Percentiles rank a stretch among this genome's conserved stretches.
These are phyloP conservation scores for Lichtheimia ramosa DNA, from an alignment of 371 early-diverging fungal species.

Conservation along the genomic window DNA sequence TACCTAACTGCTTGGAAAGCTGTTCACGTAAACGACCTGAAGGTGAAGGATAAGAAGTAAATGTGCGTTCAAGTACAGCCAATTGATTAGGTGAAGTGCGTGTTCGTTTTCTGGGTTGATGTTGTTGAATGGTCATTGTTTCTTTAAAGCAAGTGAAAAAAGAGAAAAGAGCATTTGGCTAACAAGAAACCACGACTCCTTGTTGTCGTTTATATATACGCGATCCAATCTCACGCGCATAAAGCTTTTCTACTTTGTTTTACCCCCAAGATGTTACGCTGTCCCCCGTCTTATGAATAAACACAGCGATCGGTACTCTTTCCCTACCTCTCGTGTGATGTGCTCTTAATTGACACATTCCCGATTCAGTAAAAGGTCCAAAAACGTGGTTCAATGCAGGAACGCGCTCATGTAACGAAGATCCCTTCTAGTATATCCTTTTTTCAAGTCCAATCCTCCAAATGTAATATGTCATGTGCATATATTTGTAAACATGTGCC, in stretches of 20 bases:
- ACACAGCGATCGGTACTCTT: too few relatives aligned
- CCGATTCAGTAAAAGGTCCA: conserved; percentile 4
- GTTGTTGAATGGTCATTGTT: conserved; percentile 32
- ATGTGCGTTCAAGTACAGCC: conserved; percentile 69
- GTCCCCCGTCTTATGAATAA: too few relatives aligned
- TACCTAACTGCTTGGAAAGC: conserved; percentile 81
- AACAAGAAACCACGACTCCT: too few relatives aligned
- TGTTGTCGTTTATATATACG: too few relatives aligned
- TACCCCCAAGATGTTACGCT: too few relatives aligned
- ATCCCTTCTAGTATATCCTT: not conserved
- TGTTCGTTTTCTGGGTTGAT: conserved; percentile 60
- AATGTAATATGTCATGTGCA: too few relatives aligned
- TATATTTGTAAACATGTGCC: too few relatives aligned
- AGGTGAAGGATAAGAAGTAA: conserved; percentile 69
- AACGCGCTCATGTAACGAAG: not conserved
- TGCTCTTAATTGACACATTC: conserved; percentile 17
- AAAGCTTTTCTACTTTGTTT: too few relatives aligned
- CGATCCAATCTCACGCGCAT: too few relatives aligned
- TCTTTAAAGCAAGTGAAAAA: not conserved
- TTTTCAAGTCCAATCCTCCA: not conserved
- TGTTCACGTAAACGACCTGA: conserved; percentile 80
- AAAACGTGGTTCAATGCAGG: conserved; percentile 2
- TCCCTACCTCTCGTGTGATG: conserved; percentile 10
- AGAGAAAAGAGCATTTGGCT: not conserved
- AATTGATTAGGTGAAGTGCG: conserved; percentile 75